These are phyloP conservation scores for Penicillium sumatraense DNA, from an alignment of 2,329 filamentous ascomycete species.

Conservation along the genomic window DNA sequence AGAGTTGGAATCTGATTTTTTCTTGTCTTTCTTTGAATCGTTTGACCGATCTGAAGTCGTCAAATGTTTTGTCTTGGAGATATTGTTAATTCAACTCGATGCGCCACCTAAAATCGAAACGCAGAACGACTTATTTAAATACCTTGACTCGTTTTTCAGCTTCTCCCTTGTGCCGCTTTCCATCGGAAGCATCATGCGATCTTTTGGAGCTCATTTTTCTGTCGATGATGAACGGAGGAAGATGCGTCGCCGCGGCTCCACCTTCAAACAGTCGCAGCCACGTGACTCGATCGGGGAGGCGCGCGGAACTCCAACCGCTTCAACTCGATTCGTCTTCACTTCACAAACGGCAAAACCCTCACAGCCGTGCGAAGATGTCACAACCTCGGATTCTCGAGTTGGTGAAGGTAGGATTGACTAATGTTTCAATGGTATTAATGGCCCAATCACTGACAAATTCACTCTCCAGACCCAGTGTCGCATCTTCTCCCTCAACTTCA, in stretches of 20 bases:
- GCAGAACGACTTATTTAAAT: no score
- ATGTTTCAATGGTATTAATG: not conserved
- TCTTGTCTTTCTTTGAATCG: not conserved
- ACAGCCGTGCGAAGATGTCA: slow-evolving; percentile 42
- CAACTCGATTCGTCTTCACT: not conserved
- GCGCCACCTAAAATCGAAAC: no score
- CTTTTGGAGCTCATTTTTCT: slow-evolving; percentile 33
- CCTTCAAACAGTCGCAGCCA: not conserved
- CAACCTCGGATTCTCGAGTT: slow-evolving; percentile 66
- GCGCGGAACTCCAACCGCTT: not conserved
- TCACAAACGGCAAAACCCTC: not conserved
- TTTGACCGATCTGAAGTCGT: not conserved
- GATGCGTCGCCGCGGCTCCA: not conserved
- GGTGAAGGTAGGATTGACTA: slow-evolving; percentile 73
- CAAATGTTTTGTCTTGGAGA: not conserved
- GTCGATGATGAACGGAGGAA: not conserved
- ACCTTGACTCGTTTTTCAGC: slow-evolving; percentile 25
- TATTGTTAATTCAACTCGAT: not conserved
- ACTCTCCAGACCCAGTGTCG: slow-evolving; percentile 78
- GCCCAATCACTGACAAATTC: not conserved
- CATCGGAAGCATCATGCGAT: not conserved
- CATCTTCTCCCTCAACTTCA: slow-evolving; percentile 89
- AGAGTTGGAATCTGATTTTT: not conserved
- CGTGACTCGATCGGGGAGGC: slow-evolving; percentile 10
- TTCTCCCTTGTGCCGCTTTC: not conserved